A percentile compares a stretch with the other conserved stretches of the same genome.
Evolutionary conservation across 768 basidiomycete genomes (phyloP).

Genomic region (Suillus plorans): DNA sequence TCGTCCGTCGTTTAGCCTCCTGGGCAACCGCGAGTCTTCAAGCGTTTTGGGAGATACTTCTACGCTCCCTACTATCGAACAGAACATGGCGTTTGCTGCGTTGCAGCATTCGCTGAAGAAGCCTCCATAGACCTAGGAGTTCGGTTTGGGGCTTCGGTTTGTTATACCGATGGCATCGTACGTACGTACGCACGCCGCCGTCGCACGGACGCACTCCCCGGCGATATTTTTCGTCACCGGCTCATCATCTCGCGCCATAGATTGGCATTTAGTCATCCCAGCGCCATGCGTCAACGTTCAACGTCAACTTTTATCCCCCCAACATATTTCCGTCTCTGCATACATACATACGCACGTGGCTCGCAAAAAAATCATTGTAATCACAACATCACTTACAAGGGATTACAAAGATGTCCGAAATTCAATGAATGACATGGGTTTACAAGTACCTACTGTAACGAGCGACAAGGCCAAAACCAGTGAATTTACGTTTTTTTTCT

Average conservation of each 20-base stretch:
- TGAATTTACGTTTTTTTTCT: neutral
- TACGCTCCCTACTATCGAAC: conserved; percentile 66
- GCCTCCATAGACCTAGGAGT: neutral
- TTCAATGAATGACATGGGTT: neutral
- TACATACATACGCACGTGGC: neutral
- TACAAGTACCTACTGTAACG: neutral
- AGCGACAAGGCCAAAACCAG: neutral
- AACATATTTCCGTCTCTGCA: neutral
- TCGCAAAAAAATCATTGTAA: neutral
- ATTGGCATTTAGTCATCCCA: neutral
- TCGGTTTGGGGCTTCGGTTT: neutral
- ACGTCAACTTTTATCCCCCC: neutral
- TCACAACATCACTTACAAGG: neutral
- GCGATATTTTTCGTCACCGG: neutral
- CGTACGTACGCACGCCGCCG: neutral
- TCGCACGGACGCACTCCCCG: neutral
- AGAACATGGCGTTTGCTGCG: conserved; percentile 82
- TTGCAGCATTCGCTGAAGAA: conserved; percentile 47
- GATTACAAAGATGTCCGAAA: neutral
- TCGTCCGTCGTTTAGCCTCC: conserved; percentile 27
- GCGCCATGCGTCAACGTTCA: neutral
- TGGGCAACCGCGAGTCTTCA: conserved; percentile 33
- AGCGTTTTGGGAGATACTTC: conserved; percentile 39
- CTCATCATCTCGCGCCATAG: neutral
- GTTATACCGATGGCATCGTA: neutral